phyloP scores from a whole-genome alignment of 176 grass and related monocot species.

The Lolium multiflorum region DNA sequence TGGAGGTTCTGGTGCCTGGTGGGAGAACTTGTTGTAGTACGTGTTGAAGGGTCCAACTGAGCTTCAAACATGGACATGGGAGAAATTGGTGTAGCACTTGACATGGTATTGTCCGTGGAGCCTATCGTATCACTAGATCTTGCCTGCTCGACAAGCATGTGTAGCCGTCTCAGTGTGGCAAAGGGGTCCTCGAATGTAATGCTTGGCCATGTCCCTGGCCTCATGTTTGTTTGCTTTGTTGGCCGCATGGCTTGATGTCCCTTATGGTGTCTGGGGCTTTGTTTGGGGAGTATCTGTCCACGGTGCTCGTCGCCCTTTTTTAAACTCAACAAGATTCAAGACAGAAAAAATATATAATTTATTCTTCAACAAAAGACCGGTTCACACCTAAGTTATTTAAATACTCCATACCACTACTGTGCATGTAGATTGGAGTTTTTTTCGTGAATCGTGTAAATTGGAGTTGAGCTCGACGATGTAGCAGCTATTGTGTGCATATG shows the following conservation, averaged over 20 bases:
- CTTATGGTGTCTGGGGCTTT: neutral
- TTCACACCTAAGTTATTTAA: neutral
- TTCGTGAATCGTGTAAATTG: neutral
- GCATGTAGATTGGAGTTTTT: conserved; percentile 5
- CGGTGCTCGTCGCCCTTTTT: neutral
- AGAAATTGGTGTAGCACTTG: too few relatives aligned
- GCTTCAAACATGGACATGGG: too few relatives aligned
- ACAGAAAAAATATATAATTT: neutral
- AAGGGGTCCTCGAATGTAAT: too few relatives aligned
- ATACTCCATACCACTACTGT: neutral
- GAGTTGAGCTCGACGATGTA: conserved; percentile 6
- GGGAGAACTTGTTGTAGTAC: too few relatives aligned
- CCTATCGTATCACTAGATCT: neutral
- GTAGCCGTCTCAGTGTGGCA: neutral
- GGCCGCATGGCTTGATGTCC: neutral
- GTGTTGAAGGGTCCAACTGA: too few relatives aligned
- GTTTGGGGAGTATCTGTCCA: neutral
- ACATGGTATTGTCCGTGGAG: too few relatives aligned
- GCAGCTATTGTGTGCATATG: neutral
- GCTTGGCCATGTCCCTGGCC: too few relatives aligned
- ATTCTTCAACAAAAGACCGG: neutral
- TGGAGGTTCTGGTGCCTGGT: too few relatives aligned
- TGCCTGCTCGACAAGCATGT: neutral
- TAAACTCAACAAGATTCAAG: neutral
- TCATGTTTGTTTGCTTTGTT: too few relatives aligned